These are phyloP conservation scores for Talaromyces marneffei DNA, from an alignment of 2,329 filamentous ascomycete species.

Conservation along the genomic window DNA sequence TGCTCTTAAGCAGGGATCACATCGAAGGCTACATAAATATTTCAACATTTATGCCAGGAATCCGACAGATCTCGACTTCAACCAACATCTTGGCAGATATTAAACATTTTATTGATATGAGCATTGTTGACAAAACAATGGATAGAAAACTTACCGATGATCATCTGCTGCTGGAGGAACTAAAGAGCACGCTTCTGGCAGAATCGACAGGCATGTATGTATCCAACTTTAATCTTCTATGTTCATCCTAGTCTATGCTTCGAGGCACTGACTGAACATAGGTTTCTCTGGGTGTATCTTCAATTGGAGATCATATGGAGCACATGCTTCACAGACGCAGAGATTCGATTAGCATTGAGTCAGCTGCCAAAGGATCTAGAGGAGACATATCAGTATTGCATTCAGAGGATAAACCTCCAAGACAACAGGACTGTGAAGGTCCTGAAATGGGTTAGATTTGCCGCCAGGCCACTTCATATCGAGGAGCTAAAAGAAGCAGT, in stretches of 20 bases:
- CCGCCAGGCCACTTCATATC: constrained; percentile 18
- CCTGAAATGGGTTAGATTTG: constrained; percentile 22
- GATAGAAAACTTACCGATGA: constrained; percentile 18
- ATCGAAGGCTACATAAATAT: constrained; percentile 19
- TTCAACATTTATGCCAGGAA: constrained; percentile 15
- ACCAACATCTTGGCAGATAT: constrained; percentile 19
- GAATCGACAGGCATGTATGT: constrained; percentile 6
- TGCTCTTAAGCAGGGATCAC: constrained; percentile 21
- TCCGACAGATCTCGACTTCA: constrained; percentile 19
- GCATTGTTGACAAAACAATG: constrained; percentile 18
- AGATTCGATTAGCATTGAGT: constrained; percentile 17
- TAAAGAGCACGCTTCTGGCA: neutral
- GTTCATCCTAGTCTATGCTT: neutral
- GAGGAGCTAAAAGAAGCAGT: constrained; percentile 21
- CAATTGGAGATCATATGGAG: constrained; percentile 23
- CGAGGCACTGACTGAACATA: constrained; percentile 2
- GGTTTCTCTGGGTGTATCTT: constrained; percentile 22
- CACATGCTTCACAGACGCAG: constrained; percentile 18
- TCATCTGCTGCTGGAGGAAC: neutral
- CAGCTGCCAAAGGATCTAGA: constrained; percentile 19
- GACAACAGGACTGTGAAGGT: constrained; percentile 13
- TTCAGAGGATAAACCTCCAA: constrained; percentile 16
- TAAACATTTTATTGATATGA: constrained; percentile 17
- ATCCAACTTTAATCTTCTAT: neutral
- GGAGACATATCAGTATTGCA: constrained; percentile 19